Base-by-base conservation (phyloP, 768 basidiomycete genomes). In the Coprinopsis cinerea region DNA sequence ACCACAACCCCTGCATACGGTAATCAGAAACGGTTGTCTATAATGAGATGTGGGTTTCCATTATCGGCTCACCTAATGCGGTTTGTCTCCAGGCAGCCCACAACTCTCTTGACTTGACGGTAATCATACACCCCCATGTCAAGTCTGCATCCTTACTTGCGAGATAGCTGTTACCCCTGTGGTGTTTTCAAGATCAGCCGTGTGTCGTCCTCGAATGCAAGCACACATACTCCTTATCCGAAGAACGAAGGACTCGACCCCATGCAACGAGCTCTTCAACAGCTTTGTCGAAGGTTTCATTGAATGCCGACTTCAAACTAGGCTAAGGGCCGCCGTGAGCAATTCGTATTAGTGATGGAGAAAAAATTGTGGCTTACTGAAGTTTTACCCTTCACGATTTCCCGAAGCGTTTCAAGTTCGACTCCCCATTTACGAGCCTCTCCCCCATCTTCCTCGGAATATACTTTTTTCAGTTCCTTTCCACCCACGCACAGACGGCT, bases 351-450 rank as follows among this genome's bases (percentile, higher is more conserved):
- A 41, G 37, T 53, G 48, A 53, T 14, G 4, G n/a, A 17, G 34
- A 41, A 32, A 50, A 25, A 28, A 42, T 14, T 25, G 25, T 34
- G 23, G 18, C 26, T 60, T 54, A 83, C 83, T 49, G 76, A 67
- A 1, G 77, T 76, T 64, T 76, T 82, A 59, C 68, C 65, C 59
- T 72, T 81, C 75, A 85, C 76, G 26, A 59, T 64, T 23, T 82
- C 75, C 49, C 75, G 74, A 55, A 92, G 63, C 11, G 64, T 67
- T 39, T 75, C 74, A n/a, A 86, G 61, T 49, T 82, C 77, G 23
- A 83, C 55, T 41, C 90, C 91, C 85, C 86, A 92, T 59, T 72
- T 78, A 61, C 74, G 76, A n/a, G 87, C 89, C 56, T 88, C 83
- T 52, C 81, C 79, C 10, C 79, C 82, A 47, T 82, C 77, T 50